Conservation (phyloP, 257 asterid species). For the Solanum rostratum region DNA sequence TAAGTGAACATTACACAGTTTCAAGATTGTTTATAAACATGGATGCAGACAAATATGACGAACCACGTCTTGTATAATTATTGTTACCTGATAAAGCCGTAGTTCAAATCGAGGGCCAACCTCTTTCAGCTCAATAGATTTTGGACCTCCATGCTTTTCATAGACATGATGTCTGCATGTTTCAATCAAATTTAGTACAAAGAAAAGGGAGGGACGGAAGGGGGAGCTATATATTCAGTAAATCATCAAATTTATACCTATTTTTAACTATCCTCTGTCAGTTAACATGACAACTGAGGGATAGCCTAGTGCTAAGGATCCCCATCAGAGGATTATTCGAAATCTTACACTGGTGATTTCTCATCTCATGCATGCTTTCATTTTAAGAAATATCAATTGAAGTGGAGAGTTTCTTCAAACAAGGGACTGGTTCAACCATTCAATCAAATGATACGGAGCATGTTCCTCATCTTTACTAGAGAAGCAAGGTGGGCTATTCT, state of each 20-base stretch:
- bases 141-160: constrained; percentile 82
- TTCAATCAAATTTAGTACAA: constrained; percentile 4
- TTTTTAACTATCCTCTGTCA: not conserved
- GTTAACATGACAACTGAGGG: not conserved
- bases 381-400: too few species aligned
- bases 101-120: constrained; percentile 93
- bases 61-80: not conserved
- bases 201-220: not conserved
- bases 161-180: constrained; percentile 75
- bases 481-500: not conserved
- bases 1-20: not conserved
- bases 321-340: not conserved
- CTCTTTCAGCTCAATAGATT: constrained; percentile 81
- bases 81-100: constrained; percentile 68
- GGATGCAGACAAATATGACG: not conserved
- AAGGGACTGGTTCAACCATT: too few species aligned
- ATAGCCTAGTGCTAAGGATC: not conserved
- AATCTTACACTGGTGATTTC: not conserved
- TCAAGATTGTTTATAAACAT: not conserved
- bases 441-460: too few species aligned
- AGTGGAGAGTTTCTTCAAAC: not conserved
- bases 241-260: not conserved
- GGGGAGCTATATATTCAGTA: not conserved
- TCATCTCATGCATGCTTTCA: not conserved
- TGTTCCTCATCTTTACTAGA: too few species aligned